Base-by-base conservation (phyloP, 495 filamentous ascomycete genomes). In the Xylaria scruposa region DNA sequence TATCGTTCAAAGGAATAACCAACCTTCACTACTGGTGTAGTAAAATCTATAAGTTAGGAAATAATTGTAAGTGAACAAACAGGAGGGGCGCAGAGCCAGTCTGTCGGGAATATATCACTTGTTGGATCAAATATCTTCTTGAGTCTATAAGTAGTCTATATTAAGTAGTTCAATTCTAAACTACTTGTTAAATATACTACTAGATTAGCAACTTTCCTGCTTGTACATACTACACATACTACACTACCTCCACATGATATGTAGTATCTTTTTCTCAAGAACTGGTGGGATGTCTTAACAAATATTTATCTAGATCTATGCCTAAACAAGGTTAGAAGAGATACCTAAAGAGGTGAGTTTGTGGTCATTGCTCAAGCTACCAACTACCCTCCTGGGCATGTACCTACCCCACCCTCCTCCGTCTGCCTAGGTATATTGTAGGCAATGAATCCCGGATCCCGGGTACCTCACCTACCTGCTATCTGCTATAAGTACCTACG, bases 361-460 rank as follows among this genome's bases (percentile, higher is more conserved):
- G 10, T 65, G 62, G 62, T 65, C 44, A 65, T 49, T 65, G 62
- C 62, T 65, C 29, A 65, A 49, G 62, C 62, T 65, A 26, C 58
- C 53, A 33, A 6, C n/a, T n/a, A n/a, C n/a, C n/a, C n/a, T 10
- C 24, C 29, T 29, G 29, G 26, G 29, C 54, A 59, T 59, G 26
- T 36, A 59, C 54, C 54, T 59, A 33, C 54, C 54, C 54, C 54
- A 59, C 54, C 54, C 54, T 58, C 47, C 17, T 51, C 7, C 5
- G n/a, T 53, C 49, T n/a, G 19, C 49, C 17, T 53, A 38, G 36
- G 36, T 38, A 38, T 4, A 36, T 36, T 38, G 36, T 38, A 38
- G 36, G 38, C 38, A 9, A 9, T n/a, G 21, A 21, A 24, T 53
- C 49, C 54, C 24, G 24, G n/a, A 58, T 17, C 24, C 13, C 29